Base-by-base conservation (phyloP, 768 basidiomycete species). In the Kwoniella sp. region DNA sequence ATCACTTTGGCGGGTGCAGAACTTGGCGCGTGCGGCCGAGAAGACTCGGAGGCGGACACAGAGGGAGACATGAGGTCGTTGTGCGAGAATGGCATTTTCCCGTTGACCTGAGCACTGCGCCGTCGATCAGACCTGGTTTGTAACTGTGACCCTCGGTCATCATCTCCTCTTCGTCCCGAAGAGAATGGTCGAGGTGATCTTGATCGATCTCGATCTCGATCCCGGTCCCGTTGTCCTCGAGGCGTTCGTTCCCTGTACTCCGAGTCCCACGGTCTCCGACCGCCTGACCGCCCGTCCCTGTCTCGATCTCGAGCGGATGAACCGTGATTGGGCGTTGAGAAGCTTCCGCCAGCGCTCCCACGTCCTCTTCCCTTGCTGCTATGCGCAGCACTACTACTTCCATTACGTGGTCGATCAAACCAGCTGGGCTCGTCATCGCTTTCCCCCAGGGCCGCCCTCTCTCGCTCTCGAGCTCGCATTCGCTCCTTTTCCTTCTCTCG, bases 401-500 rank as follows among this genome's bases (percentile, higher is more conserved):
- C 20, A 20, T n/a, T 17, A 20, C 52, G 29, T 3, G n/a, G 28
- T 23, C 28, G 31, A 37, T 58, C 60, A 45, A 69, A 64, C 61
- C 69, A 71, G 30, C 50, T 53, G 2, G 62, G 62, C 12, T 69
- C 74, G n/a, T 63, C 63, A 20, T 69, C 69, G 12, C 71, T 69
- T 2, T 65, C 60, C n/a, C 66, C 72, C 41, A 45, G 17, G 17
- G 22, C 41, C 9, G 22, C 22, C 30, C 25, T 41, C 15, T 55
- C 60, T 38, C 52, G 38, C 17, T 63, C 68, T 57, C 45, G 25
- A 22, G 30, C 25, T 34, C 26, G 23, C 55, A 38, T 53, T 55
- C 52, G 45, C 29, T 58, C 58, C 45, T 55, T 64, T 4, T 65
- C 65, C 58, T 76, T 76, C 34, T 76, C 71, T 23, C 68, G 55